Evolutionary conservation across 495 filamentous ascomycete species (phyloP).

Genomic region (Trichoderma orchidacearum): DNA sequence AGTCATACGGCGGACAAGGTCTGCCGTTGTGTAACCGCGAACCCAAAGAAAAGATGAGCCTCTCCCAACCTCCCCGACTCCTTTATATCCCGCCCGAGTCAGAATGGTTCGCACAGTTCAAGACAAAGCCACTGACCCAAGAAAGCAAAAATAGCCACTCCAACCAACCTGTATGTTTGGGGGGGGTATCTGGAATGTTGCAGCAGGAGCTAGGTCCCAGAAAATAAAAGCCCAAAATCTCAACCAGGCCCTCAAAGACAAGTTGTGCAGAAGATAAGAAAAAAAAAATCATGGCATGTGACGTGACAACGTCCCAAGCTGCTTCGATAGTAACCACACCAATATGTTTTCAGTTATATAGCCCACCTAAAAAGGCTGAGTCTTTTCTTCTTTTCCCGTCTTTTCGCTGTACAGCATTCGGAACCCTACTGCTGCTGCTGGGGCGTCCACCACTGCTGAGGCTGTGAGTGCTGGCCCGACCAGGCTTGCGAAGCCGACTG

Average conservation of each 20-base stretch:
- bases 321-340: not conserved
- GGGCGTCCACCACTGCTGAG: constrained; percentile 26
- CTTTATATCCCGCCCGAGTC: constrained; percentile 15
- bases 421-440: constrained; percentile 34
- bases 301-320: not conserved
- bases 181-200: constrained; percentile 10
- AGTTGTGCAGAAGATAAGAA: constrained; percentile 9
- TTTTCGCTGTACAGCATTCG: no score
- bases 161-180: constrained; percentile 9
- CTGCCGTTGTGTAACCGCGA: constrained; percentile 1
- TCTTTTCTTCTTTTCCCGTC: no score
- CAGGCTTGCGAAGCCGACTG: constrained; percentile 25
- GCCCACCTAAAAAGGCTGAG: not conserved
- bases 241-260: constrained; percentile 11
- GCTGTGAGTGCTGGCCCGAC: constrained; percentile 24
- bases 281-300: constrained; percentile 25
- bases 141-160: constrained; percentile 13
- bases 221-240: constrained; percentile 6
- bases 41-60: constrained; percentile 2
- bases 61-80: constrained; percentile 9
- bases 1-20: no score
- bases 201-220: constrained; percentile 7
- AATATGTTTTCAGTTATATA: no score
- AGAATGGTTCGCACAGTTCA: constrained; percentile 9
- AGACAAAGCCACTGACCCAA: constrained; percentile 8